Base-by-base conservation (phyloP, 2,329 filamentous ascomycete species). In the Botryotinia globosa region DNA sequence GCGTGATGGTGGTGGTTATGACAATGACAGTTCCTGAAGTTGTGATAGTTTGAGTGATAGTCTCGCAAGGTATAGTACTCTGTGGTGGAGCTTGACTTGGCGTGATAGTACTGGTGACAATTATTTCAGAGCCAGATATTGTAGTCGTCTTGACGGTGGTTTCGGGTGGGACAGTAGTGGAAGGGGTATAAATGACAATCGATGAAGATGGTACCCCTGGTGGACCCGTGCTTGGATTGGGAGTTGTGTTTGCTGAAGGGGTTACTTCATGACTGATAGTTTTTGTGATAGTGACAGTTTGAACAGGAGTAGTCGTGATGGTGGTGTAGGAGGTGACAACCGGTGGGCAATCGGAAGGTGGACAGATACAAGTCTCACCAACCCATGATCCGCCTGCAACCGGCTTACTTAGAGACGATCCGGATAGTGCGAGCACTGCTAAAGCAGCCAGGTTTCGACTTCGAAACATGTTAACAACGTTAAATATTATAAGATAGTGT, bases 381-480 rank as follows among this genome's bases (percentile, higher is more conserved):
- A 44, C 29, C 70, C 48, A 67, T 54, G 45, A 48, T 16, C 59
- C 69, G 54, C 61, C 48, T 32, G 71, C 48, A 64, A 74, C 54
- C 22, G 73, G 74, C 48, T 73, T 76, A 32, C 70, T 67, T 7
- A 73, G 12, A 14, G 51, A 58, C 14, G 70, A 72, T 51, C 37
- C 34, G 20, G 45, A 72, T 44, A 74, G 48, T 22, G 61, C 61
- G 39, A 76, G 64, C 25, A 74, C 39, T 48, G 66, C 51, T 14
- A 72, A 32, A n/a, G 34, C 65, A 45, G 65, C 34, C 9, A 68
- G n/a, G 16, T 64, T 63, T 48, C 42, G 58, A 34, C 59, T 67
- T 61, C 39, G 42, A 72, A 62, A 69, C 74, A 75, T 73, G 16
- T 32, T 69, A 42, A 32, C 14, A 42, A 29, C n/a, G n/a, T 63